Evolutionary conservation across 148 eudicot species (phyloP), one percentile per base, ranked within the genome.

Genomic region (Linanthus parryae): DNA sequence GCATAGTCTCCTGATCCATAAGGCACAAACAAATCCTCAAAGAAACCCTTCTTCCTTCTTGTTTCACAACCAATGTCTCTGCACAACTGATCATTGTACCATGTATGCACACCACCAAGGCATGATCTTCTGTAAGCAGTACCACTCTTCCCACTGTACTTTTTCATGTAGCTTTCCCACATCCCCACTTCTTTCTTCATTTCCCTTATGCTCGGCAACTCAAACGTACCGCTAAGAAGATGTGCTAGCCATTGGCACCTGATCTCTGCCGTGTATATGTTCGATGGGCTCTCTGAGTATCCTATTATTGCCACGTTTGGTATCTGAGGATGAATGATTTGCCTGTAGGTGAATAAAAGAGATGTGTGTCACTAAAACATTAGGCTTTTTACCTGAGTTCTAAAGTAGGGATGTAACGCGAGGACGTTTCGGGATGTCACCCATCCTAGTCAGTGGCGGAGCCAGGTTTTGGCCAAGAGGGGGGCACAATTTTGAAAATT

Each of bases 101-200:
- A 53, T 36, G 11, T 53, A 4, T 37, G 45, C 21, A 53, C 8
- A 53, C 18, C 44, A 23, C 57, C 57, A 24, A 53, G 24, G 17
- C 57, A 53, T 4, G 29, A 23, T 24, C 31, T 38, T 37, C 31
- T 36, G 33, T 37, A 53, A 13, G 0, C 0, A 8, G 21, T 16
- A 6, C n/a, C n/a, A n/a, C n/a, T n/a, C n/a, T n/a, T n/a, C n/a
- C 57, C 57, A 9, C 44, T 24, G 8, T 53, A 53, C 31, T 10
- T 29, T 44, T 53, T 53, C 57, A 53, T 53, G 44, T 53, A 53
- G 12, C 17, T 37, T 11, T 53, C 57, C 57, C 57, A 53, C 31
- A 2, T 10, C 44, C 2, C 16, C 44, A 38, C 34, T 8, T 53
- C 44, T n/a, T 24, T 24, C 44, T 53, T 44, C 57, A 53, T 53